Evolutionary conservation across 2,329 filamentous ascomycete genomes (phyloP), one percentile per base, ranked within the genome.

Genomic region (Venturia pyrina): DNA sequence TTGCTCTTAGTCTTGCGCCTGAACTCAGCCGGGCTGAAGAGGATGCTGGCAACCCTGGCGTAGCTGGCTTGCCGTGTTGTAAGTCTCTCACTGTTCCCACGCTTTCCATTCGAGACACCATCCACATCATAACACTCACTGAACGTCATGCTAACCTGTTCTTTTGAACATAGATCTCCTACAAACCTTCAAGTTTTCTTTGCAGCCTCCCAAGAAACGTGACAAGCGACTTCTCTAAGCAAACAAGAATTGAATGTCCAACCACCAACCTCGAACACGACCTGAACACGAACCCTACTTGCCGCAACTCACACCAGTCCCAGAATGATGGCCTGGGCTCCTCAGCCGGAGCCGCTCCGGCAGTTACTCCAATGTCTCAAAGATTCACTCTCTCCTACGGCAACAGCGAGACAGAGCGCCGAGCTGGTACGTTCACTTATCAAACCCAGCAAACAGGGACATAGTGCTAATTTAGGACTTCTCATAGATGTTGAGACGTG

Each of bases 311-410:
- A 37, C 50, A 34, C 28, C 60, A 43, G n/a, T 5, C 40, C 50
- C 53, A 48, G 34, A 21, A 66, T 62, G 64, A 97, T 96, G 93
- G 86, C 88, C 78, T 99, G 95, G 95, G 90, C 96, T 81, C 95
- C 95, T 69, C 83, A 90, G 73, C 86, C 89, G 73, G 90, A 93
- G 82, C 91, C 89, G 76, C 83, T 99, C 82, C 85, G 85, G 82
- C 93, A 97, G 84, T 86, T 99, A 70, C 89, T 91, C 71, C 85
- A 88, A 74, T 97, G 88, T 78, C 85, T 99, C 74, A 91, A 88
- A 79, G 93, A 98, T 80, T 97, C 95, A 57, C 83, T 98, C 73
- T 96, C 91, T 76, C 88, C 90, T 75, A 86, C 96, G 78, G 87
- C 87, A 75, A 82, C 78, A 72, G 87, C 88, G 64, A 92, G 95